Conservation (phyloP, 129 eudicot genomes). For the Ambrosia trifida region DNA sequence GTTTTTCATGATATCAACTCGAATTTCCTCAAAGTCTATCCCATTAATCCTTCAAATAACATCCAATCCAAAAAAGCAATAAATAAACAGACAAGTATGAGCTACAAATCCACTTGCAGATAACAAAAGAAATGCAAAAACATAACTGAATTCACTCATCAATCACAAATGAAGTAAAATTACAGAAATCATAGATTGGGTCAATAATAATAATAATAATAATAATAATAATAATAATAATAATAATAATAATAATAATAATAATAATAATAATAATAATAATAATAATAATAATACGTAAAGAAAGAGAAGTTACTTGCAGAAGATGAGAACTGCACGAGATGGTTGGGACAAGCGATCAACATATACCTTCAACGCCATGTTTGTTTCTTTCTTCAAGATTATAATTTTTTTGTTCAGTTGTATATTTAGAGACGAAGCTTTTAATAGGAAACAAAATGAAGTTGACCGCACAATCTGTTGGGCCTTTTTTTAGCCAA, state of each 20-base stretch:
- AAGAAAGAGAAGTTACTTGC: conserved; percentile 43
- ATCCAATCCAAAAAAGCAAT: conserved; percentile 9
- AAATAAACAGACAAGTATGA: conserved; percentile 9
- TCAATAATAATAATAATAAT: too few relatives aligned
- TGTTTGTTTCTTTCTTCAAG: conserved; percentile 22
- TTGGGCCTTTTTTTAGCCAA: background rate
- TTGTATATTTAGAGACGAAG: background rate
- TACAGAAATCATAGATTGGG: background rate
- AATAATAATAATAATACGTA: too few relatives aligned
- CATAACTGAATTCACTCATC: too few relatives aligned
- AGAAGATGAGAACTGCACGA: conserved; percentile 64
- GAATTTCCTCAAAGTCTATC: conserved; percentile 65
- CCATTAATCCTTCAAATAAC: conserved; percentile 51
- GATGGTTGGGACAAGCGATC: conserved; percentile 76
- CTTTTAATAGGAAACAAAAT: background rate
- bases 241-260: too few relatives aligned
- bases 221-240: too few relatives aligned
- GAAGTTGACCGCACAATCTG: background rate
- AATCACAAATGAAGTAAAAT: background rate
- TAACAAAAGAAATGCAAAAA: background rate
- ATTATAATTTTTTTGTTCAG: background rate
- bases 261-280: too few relatives aligned
- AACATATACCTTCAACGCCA: conserved; percentile 56
- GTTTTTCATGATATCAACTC: conserved; percentile 40
- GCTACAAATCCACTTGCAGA: background rate